Evolutionary conservation across 805 yeast genomes (phyloP).

Genomic region (Metschnikowia peoriensis): DNA sequence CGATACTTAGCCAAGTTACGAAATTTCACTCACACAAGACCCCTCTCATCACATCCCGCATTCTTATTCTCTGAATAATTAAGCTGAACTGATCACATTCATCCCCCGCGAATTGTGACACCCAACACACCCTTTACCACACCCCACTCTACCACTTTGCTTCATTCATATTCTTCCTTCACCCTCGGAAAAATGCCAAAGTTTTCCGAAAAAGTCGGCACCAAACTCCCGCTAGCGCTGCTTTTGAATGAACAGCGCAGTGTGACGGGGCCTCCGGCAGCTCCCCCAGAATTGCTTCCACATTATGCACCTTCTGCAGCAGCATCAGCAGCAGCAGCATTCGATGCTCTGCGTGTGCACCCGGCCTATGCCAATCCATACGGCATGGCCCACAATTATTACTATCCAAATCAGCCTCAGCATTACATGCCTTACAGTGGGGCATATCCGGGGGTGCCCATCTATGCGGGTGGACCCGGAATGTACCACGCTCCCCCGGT

Average conservation of each 20-base stretch:
- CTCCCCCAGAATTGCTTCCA: not conserved
- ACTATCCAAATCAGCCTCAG: not conserved
- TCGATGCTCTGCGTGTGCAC: not conserved
- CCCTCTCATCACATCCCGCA: no score
- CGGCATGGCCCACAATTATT: not conserved
- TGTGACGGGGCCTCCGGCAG: not conserved
- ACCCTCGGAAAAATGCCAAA: not conserved
- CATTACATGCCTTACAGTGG: not conserved
- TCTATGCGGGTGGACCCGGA: not conserved
- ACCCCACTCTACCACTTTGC: not conserved
- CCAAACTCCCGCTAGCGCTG: slow-evolving; percentile 12
- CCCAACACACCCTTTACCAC: no score
- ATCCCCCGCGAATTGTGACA: no score
- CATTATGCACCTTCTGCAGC: no score
- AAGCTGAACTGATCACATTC: no score
- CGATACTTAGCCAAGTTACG: no score
- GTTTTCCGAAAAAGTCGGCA: slow-evolving; percentile 3
- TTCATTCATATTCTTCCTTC: not conserved
- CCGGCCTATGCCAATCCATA: not conserved
- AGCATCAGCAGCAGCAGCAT: no score
- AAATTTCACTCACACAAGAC: no score
- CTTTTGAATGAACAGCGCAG: slow-evolving; percentile 9
- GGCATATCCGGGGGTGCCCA: not conserved
- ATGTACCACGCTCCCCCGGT: not conserved
- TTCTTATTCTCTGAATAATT: no score